A percentile compares a stretch with the other conserved stretches of the same genome.
Conservation (phyloP, 352 stramenopile species). For the Pythium periplocum region DNA sequence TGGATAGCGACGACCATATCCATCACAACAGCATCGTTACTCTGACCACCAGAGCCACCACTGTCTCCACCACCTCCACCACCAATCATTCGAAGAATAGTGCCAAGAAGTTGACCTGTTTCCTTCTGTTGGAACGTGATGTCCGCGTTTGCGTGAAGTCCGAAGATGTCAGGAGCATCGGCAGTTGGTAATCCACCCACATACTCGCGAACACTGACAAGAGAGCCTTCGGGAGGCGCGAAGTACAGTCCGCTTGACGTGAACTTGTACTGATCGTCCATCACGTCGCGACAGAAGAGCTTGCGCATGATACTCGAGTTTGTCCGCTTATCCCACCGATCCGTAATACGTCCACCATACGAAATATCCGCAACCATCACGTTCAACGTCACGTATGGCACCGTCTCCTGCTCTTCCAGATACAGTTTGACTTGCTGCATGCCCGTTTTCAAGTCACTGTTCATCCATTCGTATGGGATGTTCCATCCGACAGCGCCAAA, state of each 20-base stretch:
- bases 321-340: slow-evolving; percentile 92
- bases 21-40: slow-evolving; percentile 76
- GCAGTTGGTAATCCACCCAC: slow-evolving; percentile 75
- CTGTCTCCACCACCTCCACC: slow-evolving; percentile 40
- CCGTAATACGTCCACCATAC: slow-evolving; percentile 93
- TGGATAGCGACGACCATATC: slow-evolving; percentile 82
- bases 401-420: slow-evolving; percentile 89
- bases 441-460: slow-evolving; percentile 92
- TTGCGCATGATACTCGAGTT: slow-evolving; percentile 93
- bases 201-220: slow-evolving; percentile 74
- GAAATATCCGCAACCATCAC: slow-evolving; percentile 94
- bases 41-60: slow-evolving; percentile 34
- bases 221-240: slow-evolving; percentile 55
- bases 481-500: slow-evolving; percentile 95
- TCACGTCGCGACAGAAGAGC: slow-evolving; percentile 82
- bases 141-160: slow-evolving; percentile 91
- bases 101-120: slow-evolving; percentile 67
- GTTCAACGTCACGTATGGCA: slow-evolving; percentile 93
- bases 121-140: slow-evolving; percentile 95
- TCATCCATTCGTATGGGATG: slow-evolving; percentile 97
- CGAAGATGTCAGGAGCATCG: slow-evolving; percentile 89
- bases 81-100: slow-evolving; percentile 67
- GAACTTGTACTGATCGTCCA: slow-evolving; percentile 88
- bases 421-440: slow-evolving; percentile 92
- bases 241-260: slow-evolving; percentile 74